A percentile compares a stretch with the other conserved stretches of the same genome.
Conservation (phyloP, 768 basidiomycete genomes). For the Hirschioporus abietinus region DNA sequence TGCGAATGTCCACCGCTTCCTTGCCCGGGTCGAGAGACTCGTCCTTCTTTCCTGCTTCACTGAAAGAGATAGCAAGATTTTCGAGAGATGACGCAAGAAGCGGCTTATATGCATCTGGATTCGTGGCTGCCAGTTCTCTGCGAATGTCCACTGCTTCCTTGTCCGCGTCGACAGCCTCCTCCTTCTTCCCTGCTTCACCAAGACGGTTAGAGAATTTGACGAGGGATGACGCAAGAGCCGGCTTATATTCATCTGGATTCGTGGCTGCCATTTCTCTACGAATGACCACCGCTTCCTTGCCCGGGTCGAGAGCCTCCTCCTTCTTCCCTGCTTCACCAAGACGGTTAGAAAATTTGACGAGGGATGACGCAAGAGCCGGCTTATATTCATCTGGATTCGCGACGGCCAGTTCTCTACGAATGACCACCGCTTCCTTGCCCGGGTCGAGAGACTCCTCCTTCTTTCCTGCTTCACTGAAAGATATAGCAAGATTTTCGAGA, state of each 20-base stretch:
- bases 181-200: constrained; percentile 8
- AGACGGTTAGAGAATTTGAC: constrained; percentile 10
- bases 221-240: background rate
- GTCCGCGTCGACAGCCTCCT: constrained; percentile 9
- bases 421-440: constrained; percentile 7
- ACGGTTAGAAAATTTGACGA: background rate
- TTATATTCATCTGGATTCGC: background rate
- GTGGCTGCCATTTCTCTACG: background rate
- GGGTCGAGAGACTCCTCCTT: constrained; percentile 9
- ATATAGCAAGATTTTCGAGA: background rate
- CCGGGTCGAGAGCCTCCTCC: background rate
- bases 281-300: background rate
- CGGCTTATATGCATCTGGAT: constrained; percentile 1
- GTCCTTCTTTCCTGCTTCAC: constrained; percentile 4
- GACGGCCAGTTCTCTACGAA: background rate
- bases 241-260: background rate
- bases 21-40: background rate
- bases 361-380: background rate
- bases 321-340: background rate
- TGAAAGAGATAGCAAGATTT: constrained; percentile 6
- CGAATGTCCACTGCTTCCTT: constrained; percentile 5
- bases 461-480: background rate
- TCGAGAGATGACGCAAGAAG: constrained; percentile 4
- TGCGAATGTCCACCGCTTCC: background rate
- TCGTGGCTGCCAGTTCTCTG: background rate